These are phyloP conservation scores for Tylopilus orsonianus DNA, from an alignment of 1,284 basidiomycete species.

Conservation along the genomic window DNA sequence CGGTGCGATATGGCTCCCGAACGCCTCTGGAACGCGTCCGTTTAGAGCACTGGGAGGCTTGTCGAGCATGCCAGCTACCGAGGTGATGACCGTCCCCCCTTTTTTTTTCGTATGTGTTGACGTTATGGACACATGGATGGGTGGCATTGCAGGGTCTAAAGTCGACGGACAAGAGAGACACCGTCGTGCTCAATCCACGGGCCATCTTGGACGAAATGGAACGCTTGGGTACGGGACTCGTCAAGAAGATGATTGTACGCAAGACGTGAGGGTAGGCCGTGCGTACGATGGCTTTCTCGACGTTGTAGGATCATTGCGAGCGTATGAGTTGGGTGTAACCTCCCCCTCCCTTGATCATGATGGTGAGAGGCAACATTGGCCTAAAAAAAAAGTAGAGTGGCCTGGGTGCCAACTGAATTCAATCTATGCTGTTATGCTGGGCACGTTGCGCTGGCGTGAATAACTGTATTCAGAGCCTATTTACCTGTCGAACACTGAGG, in stretches of 20 bases:
- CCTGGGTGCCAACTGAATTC: too few relatives aligned
- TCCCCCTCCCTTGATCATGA: conserved; percentile 35
- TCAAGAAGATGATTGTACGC: conserved; percentile 49
- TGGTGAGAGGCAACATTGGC: too few relatives aligned
- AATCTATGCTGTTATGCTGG: too few relatives aligned
- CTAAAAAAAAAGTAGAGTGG: too few relatives aligned
- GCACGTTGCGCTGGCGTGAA: too few relatives aligned
- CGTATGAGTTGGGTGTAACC: too few relatives aligned
- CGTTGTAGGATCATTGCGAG: too few relatives aligned
- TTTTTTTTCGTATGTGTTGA: not conserved
- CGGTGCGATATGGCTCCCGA: conserved; percentile 88
- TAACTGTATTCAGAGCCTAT: too few relatives aligned
- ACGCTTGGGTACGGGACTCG: conserved; percentile 72
- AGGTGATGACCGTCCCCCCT: conserved; percentile 30
- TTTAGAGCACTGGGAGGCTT: conserved; percentile 88
- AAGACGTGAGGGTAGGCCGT: conserved; percentile 13
- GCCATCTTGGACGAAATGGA: conserved; percentile 78
- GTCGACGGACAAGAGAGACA: conserved; percentile 53
- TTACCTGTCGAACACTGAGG: too few relatives aligned
- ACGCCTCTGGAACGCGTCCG: conserved; percentile 50
- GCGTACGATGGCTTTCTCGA: not conserved
- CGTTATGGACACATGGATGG: conserved; percentile 24
- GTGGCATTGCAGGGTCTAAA: conserved; percentile 35
- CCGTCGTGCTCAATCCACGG: conserved; percentile 72
- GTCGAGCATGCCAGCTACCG: conserved; percentile 56